Conservation (phyloP, 2,329 filamentous ascomycete species). For the Nemania diffusa region DNA sequence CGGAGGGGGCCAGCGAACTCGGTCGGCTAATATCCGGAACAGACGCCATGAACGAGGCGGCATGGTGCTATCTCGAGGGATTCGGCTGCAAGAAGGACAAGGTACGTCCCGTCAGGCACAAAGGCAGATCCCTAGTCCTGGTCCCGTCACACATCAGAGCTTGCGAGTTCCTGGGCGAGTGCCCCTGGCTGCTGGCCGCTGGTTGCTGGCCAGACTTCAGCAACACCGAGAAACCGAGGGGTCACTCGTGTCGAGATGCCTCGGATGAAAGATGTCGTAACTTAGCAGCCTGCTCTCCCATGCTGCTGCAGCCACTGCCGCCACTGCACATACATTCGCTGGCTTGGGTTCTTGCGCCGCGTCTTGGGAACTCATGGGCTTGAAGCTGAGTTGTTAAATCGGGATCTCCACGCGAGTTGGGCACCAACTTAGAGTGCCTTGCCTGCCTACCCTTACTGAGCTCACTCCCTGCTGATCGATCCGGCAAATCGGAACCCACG, state of each 20-base stretch:
- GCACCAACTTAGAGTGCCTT: conserved; percentile 54
- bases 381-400: conserved; percentile 35
- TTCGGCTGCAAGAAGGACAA: conserved; percentile 98
- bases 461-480: conserved; percentile 28
- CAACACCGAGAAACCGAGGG: conserved; percentile 18
- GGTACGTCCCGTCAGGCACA: conserved; percentile 68
- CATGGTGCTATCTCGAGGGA: conserved; percentile 96
- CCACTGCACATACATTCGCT: conserved; percentile 23
- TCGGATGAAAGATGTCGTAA: conserved; percentile 28
- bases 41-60: conserved; percentile 98
- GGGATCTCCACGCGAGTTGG: conserved; percentile 49
- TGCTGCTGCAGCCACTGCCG: conserved; percentile 26
- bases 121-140: conserved; percentile 34
- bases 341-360: conserved; percentile 22
- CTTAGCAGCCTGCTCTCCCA: conserved; percentile 37
- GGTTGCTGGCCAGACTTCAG: conserved; percentile 28
- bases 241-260: conserved; percentile 28
- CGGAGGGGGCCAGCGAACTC: conserved; percentile 41
- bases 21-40: conserved; percentile 39
- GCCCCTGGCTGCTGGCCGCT: too few species aligned
- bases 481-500: conserved; percentile 47
- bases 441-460: conserved; percentile 19
- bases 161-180: conserved; percentile 28
- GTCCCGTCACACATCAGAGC: conserved; percentile 44
- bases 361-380: conserved; percentile 26